These are phyloP conservation scores for Cladobotryum mycophilum DNA, from an alignment of 2,329 filamentous ascomycete genomes.

Conservation along the genomic window DNA sequence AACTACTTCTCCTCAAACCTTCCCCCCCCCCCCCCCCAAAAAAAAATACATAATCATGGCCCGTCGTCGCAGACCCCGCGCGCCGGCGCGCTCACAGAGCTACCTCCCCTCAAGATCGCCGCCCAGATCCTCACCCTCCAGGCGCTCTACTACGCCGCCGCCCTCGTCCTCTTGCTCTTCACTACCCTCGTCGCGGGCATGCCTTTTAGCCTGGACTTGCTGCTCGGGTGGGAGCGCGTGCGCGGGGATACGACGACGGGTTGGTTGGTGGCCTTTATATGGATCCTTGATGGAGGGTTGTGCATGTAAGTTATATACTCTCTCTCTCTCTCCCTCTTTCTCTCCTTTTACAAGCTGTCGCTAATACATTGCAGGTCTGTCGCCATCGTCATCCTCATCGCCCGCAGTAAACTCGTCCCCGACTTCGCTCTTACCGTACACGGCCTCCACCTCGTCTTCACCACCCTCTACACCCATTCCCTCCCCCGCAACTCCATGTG, in stretches of 20 bases:
- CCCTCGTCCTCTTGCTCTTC: constrained; percentile 50
- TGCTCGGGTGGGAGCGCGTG: constrained; percentile 53
- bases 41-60: constrained; percentile 35
- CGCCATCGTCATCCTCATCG: constrained; percentile 75
- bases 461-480: constrained; percentile 69
- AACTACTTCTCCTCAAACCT: too few species aligned
- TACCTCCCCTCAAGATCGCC: constrained; percentile 55
- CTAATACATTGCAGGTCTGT: constrained; percentile 54
- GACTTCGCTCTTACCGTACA: constrained; percentile 92
- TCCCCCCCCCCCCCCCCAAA: too few species aligned
- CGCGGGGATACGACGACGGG: constrained; percentile 57
- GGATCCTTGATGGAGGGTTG: constrained; percentile 50
- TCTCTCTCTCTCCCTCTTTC: constrained; percentile 1
- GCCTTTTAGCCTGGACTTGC: constrained; percentile 45
- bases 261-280: constrained; percentile 53
- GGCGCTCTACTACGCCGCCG: constrained; percentile 47
- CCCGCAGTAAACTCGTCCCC: constrained; percentile 86
- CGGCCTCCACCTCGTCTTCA: constrained; percentile 71
- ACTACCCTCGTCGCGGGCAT: constrained; percentile 52
- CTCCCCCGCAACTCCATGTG: constrained; percentile 76
- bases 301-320: constrained; percentile 36
- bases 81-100: constrained; percentile 53
- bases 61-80: constrained; percentile 52
- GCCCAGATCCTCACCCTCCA: constrained; percentile 54
- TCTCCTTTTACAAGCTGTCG: background rate